These are phyloP conservation scores for Lactifluus volemus DNA, from an alignment of 768 basidiomycete genomes.

Conservation along the genomic window DNA sequence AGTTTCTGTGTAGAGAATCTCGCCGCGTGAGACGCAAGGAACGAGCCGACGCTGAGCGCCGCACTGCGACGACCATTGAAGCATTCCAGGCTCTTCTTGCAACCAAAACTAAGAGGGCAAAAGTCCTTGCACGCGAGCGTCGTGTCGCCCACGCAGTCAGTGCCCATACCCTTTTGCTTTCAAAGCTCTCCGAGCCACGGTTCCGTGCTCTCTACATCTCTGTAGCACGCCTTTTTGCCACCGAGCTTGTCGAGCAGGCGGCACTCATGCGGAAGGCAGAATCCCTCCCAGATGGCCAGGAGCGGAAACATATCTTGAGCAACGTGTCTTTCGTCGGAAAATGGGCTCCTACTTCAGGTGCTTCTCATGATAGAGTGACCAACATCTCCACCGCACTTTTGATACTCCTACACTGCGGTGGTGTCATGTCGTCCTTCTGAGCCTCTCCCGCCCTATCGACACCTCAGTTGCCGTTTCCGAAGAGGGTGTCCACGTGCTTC, in stretches of 20 bases:
- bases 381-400: slow-evolving; percentile 59
- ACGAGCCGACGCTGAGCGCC: slow-evolving; percentile 23
- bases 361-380: slow-evolving; percentile 52
- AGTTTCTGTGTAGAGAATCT: slow-evolving; percentile 4
- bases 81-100: neutral
- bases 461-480: slow-evolving; percentile 27
- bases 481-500: slow-evolving; percentile 36
- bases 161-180: slow-evolving; percentile 30
- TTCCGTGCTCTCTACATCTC: slow-evolving; percentile 57
- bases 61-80: slow-evolving; percentile 16
- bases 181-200: slow-evolving; percentile 38
- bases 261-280: slow-evolving; percentile 31
- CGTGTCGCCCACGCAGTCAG: slow-evolving; percentile 22
- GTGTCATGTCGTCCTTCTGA: slow-evolving; percentile 20
- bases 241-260: slow-evolving; percentile 43
- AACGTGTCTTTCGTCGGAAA: slow-evolving; percentile 53
- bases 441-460: slow-evolving; percentile 15
- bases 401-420: slow-evolving; percentile 39
- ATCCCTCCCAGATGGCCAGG: slow-evolving; percentile 27
- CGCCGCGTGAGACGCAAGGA: slow-evolving; percentile 14
- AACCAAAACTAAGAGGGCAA: slow-evolving; percentile 16
- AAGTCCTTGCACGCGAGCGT: slow-evolving; percentile 8
- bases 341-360: slow-evolving; percentile 58
- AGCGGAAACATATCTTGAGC: slow-evolving; percentile 27
- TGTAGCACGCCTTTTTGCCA: slow-evolving; percentile 52